Evolutionary conservation across 176 grass and related monocot genomes (phyloP), one percentile per base, ranked within the genome.

Genomic region (Bonia amplexicaulis): DNA sequence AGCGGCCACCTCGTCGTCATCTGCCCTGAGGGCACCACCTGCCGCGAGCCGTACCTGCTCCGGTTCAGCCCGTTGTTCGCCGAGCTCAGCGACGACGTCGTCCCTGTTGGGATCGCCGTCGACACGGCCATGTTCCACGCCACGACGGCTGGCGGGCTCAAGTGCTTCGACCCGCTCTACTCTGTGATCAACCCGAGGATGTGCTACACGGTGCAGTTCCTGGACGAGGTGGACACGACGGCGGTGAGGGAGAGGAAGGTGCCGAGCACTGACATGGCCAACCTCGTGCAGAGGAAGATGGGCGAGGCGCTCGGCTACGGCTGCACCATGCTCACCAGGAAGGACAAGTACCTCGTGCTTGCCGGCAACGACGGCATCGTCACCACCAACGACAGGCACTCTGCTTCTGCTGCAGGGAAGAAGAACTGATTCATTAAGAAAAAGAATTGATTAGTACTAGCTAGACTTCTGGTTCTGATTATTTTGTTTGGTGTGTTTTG

Each of bases 261-360:
- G 52, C 64, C 77, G 0, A 90, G 87, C 62, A 74, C 55, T 2
- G 88, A 92, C 12, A 20, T 90, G 55, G 94, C 92, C 4, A 97
- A 97, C 57, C 70, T 57, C 13, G 88, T 97, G 61, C 92, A 97
- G 88, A 71, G 20, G 16, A 46, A 80, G 81, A 92, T 97, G 49
- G 92, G 90, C 17, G 73, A 75, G 0, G 94, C 92, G 26, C 73
- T 97, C 1, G 92, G 94, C 0, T 97, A 89, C 9, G 65, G 73
- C 0, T 97, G 90, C 77, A 94, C 94, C 20, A 88, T 85, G 73
- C 79, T 97, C 27, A 94, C 94, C 11, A 89, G 94, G 80, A 97
- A 85, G 88, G 92, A 94, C 37, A 97, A 94, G 83, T 97, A 97
- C 77, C 82, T 88, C 71, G 90, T 94, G 85, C 90, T 97, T 7